These are phyloP conservation scores for Diaporthe vaccinii DNA, from an alignment of 2,329 filamentous ascomycete species.

Conservation along the genomic window DNA sequence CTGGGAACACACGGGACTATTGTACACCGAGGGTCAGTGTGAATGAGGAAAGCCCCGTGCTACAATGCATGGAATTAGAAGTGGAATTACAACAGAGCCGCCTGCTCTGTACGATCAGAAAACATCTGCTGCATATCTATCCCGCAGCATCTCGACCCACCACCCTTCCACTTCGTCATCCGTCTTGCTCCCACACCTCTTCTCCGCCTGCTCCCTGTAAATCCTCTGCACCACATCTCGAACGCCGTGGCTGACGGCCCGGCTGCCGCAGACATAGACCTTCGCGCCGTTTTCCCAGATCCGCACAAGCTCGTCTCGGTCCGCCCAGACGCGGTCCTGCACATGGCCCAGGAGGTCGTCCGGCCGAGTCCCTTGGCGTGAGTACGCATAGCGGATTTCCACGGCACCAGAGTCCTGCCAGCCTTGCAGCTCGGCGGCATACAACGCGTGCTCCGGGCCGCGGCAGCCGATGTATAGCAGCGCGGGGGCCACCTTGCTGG, in stretches of 20 bases:
- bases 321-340: slow-evolving; percentile 41
- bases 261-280: slow-evolving; percentile 42
- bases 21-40: neutral
- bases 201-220: slow-evolving; percentile 11
- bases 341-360: slow-evolving; percentile 27
- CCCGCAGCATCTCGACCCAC: slow-evolving; percentile 19
- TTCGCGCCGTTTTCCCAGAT: slow-evolving; percentile 35
- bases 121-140: slow-evolving; percentile 1
- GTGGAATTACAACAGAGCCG: neutral
- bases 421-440: slow-evolving; percentile 46
- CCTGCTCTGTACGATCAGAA: neutral
- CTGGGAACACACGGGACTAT: no score
- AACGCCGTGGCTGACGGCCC: slow-evolving; percentile 1
- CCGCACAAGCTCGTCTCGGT: slow-evolving; percentile 38
- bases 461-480: slow-evolving; percentile 59
- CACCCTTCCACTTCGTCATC: slow-evolving; percentile 14
- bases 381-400: slow-evolving; percentile 37
- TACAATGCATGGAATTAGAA: neutral
- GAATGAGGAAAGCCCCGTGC: neutral
- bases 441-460: slow-evolving; percentile 50
- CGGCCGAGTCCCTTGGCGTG: neutral
- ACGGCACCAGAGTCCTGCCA: slow-evolving; percentile 44
- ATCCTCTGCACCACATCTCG: slow-evolving; percentile 4
- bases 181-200: slow-evolving; percentile 9
- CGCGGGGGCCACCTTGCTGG: slow-evolving; percentile 49